phyloP scores from a whole-genome alignment of 352 stramenopile species.

The Phytophthora pisi region DNA sequence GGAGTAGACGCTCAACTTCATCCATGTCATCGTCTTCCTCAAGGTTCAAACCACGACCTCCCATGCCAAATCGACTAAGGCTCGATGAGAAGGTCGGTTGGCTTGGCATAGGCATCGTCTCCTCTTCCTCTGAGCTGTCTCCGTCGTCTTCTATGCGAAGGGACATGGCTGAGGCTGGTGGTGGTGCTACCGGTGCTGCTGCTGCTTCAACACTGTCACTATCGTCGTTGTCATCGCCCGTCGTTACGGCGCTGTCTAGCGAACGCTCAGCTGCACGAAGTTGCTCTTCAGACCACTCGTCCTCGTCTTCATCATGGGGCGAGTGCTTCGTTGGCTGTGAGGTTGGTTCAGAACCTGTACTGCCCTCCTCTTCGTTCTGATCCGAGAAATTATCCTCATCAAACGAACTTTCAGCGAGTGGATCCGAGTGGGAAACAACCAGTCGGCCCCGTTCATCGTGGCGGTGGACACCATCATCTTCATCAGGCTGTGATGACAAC shows the following conservation, averaged over 20 bases:
- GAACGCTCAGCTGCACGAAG: constrained; percentile 21
- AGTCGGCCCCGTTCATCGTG: not conserved
- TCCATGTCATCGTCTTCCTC: constrained; percentile 43
- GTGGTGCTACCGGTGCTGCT: not conserved
- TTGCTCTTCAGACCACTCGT: constrained; percentile 29
- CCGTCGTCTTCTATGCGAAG: constrained; percentile 21
- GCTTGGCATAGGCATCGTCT: constrained; percentile 19
- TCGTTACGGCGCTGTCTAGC: not conserved
- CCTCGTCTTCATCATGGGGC: constrained; percentile 13
- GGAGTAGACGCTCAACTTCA: constrained; percentile 30
- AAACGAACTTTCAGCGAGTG: constrained; percentile 22
- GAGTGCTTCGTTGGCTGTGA: constrained; percentile 1
- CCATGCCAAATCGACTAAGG: constrained; percentile 22
- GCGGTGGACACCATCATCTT: constrained; percentile 5
- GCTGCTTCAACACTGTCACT: not conserved
- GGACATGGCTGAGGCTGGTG: not conserved
- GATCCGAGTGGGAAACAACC: constrained; percentile 1
- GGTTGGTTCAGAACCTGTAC: not conserved
- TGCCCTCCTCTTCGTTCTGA: constrained; percentile 8
- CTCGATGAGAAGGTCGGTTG: constrained; percentile 8
- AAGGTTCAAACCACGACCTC: constrained; percentile 12
- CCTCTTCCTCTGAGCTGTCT: constrained; percentile 32
- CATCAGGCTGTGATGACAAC: not conserved
- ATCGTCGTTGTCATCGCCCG: not conserved
- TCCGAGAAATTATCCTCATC: constrained; percentile 12